Evolutionary conservation across 139 green algal species (phyloP), one percentile per base, ranked within the genome.

Genomic region (Chlorella ohadii): DNA sequence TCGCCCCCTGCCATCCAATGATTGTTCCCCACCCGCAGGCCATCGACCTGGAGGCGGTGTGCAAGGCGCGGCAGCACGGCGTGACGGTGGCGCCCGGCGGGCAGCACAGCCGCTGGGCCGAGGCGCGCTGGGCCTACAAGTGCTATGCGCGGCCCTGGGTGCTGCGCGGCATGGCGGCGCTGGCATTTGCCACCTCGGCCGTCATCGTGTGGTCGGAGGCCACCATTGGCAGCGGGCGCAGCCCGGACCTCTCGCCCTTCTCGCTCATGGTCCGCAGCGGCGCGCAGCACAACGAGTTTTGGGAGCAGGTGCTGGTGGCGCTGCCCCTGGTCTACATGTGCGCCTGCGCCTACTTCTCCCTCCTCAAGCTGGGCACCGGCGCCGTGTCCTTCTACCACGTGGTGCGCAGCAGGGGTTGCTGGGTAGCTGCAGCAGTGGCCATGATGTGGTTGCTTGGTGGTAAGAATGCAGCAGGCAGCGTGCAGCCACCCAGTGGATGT

Each of bases 321-420:
- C 34, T 93, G 11, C 94, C 94, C 6, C 89, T 98, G 85, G 89
- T 79, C 51, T 99, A 99, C 92, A 94, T 98, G 79, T 96, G 92
- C 89, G 88, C 88, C 27, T 96, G 91, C 91, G 94, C 92, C 67
- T 98, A 98, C 90, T 97, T 94, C 84, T 95, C 95, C 28, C 89
- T 99, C 34, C 98, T 98, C 91, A 91, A 91, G 83, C 84, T 98
- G 44, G 94, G 90, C 31, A 90, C 89, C 51, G 51, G 51, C 51
- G 51, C 51, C 59, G 94, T 97, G 67, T 89, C 68, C 34, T 93
- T 93, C 84, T 97, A 98, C 86, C 91, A 92, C 72, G 81, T 98
- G 75, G 91, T 90, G 80, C 16, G 67, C 11, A 5, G 36, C 13
- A 12, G 38, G 15, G 57, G 33, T 17, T 1, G 19, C 47, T n/a